Evolutionary conservation across 2,329 filamentous ascomycete genomes (phyloP).

Genomic region (Phialophora verrucosa): DNA sequence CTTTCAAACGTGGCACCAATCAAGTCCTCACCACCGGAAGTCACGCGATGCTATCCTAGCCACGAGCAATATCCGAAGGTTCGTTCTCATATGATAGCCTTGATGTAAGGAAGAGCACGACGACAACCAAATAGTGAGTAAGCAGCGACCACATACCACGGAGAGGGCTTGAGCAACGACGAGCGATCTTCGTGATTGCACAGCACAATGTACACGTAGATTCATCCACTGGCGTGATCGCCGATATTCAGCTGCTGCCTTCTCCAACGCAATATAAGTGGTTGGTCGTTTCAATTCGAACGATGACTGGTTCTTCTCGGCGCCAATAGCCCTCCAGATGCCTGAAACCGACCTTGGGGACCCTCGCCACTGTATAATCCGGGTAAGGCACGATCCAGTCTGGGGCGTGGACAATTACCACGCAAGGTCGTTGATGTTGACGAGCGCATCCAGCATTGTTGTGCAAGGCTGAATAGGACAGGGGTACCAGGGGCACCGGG

Average conservation of each 20-base stretch:
- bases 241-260: no score
- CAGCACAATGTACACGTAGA: not conserved
- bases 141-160: not conserved
- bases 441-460: no score
- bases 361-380: no score
- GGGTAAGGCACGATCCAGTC: no score
- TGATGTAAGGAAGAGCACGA: not conserved
- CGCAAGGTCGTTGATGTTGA: no score
- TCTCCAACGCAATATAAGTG: not conserved
- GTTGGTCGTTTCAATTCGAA: not conserved
- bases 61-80: not conserved
- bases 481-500: no score
- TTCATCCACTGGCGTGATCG: not conserved
- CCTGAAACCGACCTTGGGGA: not conserved
- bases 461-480: no score
- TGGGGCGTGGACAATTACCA: no score
- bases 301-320: not conserved
- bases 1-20: not conserved
- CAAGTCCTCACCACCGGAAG: not conserved
- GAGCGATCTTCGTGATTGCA: not conserved
- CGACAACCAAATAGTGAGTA: not conserved
- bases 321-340: not conserved
- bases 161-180: not conserved
- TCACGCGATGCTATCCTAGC: not conserved
- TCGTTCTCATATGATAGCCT: not conserved